Evolutionary conservation across 2,329 filamentous ascomycete species (phyloP).

Genomic region (Ophiostoma tasmaniense): DNA sequence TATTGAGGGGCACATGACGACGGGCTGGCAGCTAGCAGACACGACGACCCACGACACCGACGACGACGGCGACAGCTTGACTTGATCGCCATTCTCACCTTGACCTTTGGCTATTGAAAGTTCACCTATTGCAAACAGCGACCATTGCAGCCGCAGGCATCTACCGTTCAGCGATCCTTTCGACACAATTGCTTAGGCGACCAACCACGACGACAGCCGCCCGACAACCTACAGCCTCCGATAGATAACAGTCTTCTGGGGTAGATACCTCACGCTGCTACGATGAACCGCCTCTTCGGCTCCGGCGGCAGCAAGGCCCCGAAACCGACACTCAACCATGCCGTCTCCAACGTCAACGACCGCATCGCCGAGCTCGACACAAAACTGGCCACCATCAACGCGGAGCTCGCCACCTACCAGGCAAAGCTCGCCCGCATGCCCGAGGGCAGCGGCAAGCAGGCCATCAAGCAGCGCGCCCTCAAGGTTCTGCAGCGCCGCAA

Average conservation of each 20-base stretch:
- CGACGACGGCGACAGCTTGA: neutral
- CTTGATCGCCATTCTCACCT: neutral
- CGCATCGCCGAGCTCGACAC: slow-evolving; percentile 84
- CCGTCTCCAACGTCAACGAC: slow-evolving; percentile 77
- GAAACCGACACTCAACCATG: slow-evolving; percentile 78
- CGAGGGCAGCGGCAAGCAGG: slow-evolving; percentile 86
- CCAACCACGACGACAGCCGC: neutral
- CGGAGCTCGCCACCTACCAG: slow-evolving; percentile 83
- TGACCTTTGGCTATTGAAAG: neutral
- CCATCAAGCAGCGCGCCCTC: slow-evolving; percentile 87
- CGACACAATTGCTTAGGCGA: neutral
- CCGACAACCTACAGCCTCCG: too few relatives aligned
- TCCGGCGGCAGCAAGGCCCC: slow-evolving; percentile 59
- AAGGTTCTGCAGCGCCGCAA: slow-evolving; percentile 90
- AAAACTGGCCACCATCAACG: slow-evolving; percentile 85
- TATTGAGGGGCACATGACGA: slow-evolving; percentile 3
- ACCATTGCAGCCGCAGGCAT: neutral
- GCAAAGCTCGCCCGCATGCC: slow-evolving; percentile 84
- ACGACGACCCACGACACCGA: neutral
- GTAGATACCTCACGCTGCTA: neutral
- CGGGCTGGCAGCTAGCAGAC: neutral
- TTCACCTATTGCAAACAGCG: neutral
- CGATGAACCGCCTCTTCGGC: slow-evolving; percentile 95
- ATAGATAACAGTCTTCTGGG: neutral
- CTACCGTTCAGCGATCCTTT: neutral